Evolutionary conservation across 1,284 basidiomycete species (phyloP).

Genomic region (Trichosporon sp.): DNA sequence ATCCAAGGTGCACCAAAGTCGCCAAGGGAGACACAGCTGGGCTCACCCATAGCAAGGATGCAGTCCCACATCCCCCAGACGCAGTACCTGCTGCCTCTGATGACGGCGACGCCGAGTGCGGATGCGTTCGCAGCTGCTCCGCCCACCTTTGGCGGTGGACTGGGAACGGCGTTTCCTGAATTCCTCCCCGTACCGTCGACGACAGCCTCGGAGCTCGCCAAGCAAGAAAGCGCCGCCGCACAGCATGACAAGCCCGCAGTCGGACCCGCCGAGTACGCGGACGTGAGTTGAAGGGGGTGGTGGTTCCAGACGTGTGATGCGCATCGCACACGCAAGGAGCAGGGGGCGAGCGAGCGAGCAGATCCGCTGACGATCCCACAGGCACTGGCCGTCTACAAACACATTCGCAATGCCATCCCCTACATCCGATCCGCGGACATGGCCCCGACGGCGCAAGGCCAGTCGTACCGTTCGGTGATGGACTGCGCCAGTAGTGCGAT

Average conservation of each 20-base stretch:
- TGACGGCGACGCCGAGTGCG: constrained; percentile 15
- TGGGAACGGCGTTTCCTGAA: constrained; percentile 28
- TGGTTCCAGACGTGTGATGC: neutral
- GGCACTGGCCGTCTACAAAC: constrained; percentile 39
- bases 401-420: constrained; percentile 38
- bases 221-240: constrained; percentile 8
- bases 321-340: constrained; percentile 9
- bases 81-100: constrained; percentile 24
- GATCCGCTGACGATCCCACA: constrained; percentile 23
- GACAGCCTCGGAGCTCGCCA: constrained; percentile 7
- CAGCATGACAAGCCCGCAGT: constrained; percentile 22
- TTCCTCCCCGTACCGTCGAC: constrained; percentile 21
- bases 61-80: constrained; percentile 22
- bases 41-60: constrained; percentile 26
- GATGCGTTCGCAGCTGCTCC: constrained; percentile 4
- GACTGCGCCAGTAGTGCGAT: constrained; percentile 39
- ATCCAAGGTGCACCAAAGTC: constrained; percentile 11
- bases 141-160: constrained; percentile 24
- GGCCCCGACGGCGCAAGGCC: constrained; percentile 23
- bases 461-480: constrained; percentile 40
- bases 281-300: constrained; percentile 33
- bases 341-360: neutral
- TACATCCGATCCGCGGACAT: constrained; percentile 35
- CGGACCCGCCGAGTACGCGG: constrained; percentile 41
- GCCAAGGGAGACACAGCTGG: constrained; percentile 2